Conservation (phyloP, 257 asterid genomes). For the Primulina tabacum region DNA sequence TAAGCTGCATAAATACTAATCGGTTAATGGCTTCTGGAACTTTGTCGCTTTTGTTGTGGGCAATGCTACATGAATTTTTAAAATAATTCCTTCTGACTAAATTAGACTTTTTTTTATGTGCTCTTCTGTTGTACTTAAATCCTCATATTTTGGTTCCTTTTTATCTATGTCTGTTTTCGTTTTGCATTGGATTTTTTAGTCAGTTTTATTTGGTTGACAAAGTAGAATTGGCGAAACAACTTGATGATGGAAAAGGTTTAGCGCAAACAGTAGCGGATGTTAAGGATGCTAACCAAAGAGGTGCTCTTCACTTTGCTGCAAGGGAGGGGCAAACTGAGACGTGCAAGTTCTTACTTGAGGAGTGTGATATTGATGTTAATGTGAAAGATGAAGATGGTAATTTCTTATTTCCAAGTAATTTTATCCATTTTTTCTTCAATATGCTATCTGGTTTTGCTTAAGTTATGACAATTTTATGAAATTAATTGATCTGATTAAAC, state of each 20-base stretch:
- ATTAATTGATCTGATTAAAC: too few relatives aligned
- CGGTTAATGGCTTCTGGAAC: too few relatives aligned
- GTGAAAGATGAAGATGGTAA: conserved; percentile 84
- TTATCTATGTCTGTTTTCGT: not conserved
- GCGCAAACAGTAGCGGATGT: conserved; percentile 64
- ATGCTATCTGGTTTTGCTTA: not conserved
- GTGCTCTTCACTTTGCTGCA: conserved; percentile 92
- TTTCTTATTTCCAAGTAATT: not conserved
- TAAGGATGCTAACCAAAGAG: conserved; percentile 96
- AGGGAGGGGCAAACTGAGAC: conserved; percentile 85
- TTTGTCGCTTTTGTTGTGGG: too few relatives aligned
- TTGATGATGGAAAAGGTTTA: conserved; percentile 83
- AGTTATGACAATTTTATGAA: not conserved
- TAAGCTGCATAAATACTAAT: too few relatives aligned
- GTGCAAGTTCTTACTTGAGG: conserved; percentile 89
- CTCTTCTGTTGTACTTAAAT: too few relatives aligned
- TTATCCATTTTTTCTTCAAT: not conserved
- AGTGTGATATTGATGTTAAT: conserved; percentile 72
- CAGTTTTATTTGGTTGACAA: not conserved
- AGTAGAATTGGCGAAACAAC: conserved; percentile 57
- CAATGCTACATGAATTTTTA: too few relatives aligned
- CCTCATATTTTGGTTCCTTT: not conserved
- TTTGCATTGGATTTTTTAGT: not conserved
- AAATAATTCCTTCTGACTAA: too few relatives aligned
- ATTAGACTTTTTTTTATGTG: too few relatives aligned